These are phyloP conservation scores for Colletotrichum cuscutae DNA, from an alignment of 2,329 filamentous ascomycete species.

Conservation along the genomic window DNA sequence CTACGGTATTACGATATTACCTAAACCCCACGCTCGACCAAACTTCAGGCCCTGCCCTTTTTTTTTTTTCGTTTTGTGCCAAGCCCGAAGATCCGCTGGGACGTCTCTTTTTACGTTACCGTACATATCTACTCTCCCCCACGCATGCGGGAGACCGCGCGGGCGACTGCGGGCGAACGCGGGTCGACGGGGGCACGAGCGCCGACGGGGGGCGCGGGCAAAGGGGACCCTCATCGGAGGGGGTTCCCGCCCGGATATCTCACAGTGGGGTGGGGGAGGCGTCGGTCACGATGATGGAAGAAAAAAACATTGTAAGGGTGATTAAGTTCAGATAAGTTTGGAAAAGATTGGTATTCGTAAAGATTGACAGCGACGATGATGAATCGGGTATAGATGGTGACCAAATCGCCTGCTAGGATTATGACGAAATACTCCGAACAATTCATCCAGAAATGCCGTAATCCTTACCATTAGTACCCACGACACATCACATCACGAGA, in stretches of 20 bases:
- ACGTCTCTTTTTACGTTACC: neutral
- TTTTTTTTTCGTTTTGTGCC: neutral
- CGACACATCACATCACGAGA: neutral
- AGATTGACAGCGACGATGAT: neutral
- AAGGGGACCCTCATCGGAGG: neutral
- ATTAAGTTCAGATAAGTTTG: neutral
- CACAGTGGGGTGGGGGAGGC: neutral
- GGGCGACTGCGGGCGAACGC: neutral
- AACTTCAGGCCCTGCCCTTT: constrained; percentile 17
- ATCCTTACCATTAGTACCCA: neutral
- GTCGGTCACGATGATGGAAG: neutral
- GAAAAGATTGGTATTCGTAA: too few species aligned
- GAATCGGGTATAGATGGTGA: neutral
- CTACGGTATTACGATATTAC: neutral
- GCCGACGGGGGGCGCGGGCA: neutral
- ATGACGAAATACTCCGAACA: neutral
- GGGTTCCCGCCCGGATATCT: neutral
- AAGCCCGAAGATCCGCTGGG: constrained; percentile 7
- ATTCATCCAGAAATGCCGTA: neutral
- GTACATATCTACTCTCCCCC: neutral
- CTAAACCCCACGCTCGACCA: neutral
- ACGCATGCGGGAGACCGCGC: too few species aligned
- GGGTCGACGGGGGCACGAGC: neutral
- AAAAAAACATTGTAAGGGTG: neutral
- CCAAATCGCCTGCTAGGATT: neutral